Evolutionary conservation across 2,329 filamentous ascomycete species (phyloP).

Genomic region (Trichoderma sp.): DNA sequence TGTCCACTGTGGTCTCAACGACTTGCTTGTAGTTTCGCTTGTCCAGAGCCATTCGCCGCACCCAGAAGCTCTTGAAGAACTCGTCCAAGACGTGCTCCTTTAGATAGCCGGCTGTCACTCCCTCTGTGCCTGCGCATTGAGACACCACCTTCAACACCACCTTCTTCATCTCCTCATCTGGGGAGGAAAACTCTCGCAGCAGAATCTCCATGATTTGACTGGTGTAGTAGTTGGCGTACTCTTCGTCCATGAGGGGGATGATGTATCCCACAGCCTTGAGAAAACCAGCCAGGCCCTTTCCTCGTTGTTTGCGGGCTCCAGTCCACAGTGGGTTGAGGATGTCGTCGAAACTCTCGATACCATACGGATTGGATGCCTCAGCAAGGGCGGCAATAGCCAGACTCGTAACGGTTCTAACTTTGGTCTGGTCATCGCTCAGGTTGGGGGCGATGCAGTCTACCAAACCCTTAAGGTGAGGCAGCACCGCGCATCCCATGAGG

Average conservation of each 20-base stretch:
- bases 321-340: constrained; percentile 98
- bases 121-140: constrained; percentile 90
- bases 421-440: constrained; percentile 95
- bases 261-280: constrained; percentile 97
- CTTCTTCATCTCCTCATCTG: constrained; percentile 99
- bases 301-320: constrained; percentile 90
- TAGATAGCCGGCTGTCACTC: constrained; percentile 89
- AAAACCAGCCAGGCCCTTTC: constrained; percentile 93
- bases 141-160: constrained; percentile 96
- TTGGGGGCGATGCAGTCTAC: constrained; percentile 97
- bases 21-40: constrained; percentile 98
- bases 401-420: constrained; percentile 93
- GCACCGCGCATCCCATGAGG: constrained; percentile 93
- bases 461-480: constrained; percentile 91
- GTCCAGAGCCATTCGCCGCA: constrained; percentile 92
- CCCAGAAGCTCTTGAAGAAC: constrained; percentile 99
- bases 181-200: constrained; percentile 90
- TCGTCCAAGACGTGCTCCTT: constrained; percentile 94
- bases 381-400: constrained; percentile 92
- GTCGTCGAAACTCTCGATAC: constrained; percentile 98
- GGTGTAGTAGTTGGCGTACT: constrained; percentile 99
- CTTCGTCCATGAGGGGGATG: constrained; percentile 98
- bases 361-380: constrained; percentile 95
- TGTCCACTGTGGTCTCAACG: constrained; percentile 94
- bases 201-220: constrained; percentile 99